Percentiles rank a stretch among this genome's conserved stretches.
phyloP scores from a whole-genome alignment of 805 yeast genomes.

The Candida caryicola region DNA sequence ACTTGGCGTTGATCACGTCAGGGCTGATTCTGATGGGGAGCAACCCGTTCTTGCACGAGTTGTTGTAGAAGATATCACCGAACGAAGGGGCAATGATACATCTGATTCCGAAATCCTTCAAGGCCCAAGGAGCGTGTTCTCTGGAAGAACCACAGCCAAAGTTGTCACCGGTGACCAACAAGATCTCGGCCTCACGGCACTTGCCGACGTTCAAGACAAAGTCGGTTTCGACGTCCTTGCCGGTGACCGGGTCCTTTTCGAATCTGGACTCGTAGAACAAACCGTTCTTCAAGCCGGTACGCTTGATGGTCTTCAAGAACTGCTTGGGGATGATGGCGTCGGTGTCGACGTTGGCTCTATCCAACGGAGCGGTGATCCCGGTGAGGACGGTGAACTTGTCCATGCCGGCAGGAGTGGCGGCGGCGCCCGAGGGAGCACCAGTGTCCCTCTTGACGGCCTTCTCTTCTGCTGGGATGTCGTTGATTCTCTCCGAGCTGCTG shows the following conservation, averaged over 20 bases:
- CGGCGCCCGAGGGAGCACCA: slow-evolving; percentile 9
- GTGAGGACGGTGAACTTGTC: slow-evolving; percentile 72
- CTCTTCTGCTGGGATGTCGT: slow-evolving; percentile 58
- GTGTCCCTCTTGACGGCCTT: slow-evolving; percentile 14
- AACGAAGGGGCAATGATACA: slow-evolving; percentile 96
- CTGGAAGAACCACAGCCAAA: slow-evolving; percentile 99
- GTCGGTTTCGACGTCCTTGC: slow-evolving; percentile 80
- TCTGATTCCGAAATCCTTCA: slow-evolving; percentile 94
- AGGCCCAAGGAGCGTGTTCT: slow-evolving; percentile 99
- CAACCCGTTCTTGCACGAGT: slow-evolving; percentile 93
- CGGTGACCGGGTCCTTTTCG: slow-evolving; percentile 55
- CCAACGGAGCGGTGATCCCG: slow-evolving; percentile 91
- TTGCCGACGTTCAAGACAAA: slow-evolving; percentile 86
- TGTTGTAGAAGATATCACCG: slow-evolving; percentile 97
- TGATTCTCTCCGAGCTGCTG: slow-evolving; percentile 52
- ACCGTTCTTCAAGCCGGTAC: slow-evolving; percentile 89
- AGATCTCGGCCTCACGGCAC: slow-evolving; percentile 72
- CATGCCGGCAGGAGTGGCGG: slow-evolving; percentile 48
- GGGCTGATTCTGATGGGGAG: slow-evolving; percentile 90
- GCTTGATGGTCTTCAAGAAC: slow-evolving; percentile 93
- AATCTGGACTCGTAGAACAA: slow-evolving; percentile 90
- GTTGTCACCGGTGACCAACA: slow-evolving; percentile 93
- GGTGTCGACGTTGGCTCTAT: slow-evolving; percentile 93
- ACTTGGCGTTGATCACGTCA: slow-evolving; percentile 64
- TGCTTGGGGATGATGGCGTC: slow-evolving; percentile 99